Evolutionary conservation across 176 grass and related monocot species (phyloP).

Genomic region (Elaeis guineensis): DNA sequence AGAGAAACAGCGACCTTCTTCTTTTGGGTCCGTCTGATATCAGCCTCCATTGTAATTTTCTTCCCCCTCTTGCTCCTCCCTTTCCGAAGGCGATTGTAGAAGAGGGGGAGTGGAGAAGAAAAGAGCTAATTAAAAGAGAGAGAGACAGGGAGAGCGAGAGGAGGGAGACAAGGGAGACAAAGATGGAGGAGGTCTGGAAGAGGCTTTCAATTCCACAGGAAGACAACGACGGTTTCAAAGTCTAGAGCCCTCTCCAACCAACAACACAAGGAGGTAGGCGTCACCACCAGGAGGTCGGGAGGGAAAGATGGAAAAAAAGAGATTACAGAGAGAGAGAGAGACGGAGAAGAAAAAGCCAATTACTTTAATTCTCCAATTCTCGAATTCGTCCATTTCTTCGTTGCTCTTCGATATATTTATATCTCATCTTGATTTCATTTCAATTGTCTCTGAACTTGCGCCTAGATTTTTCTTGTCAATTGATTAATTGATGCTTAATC

Average conservation of each 20-base stretch:
- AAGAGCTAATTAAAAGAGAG: slow-evolving; percentile 50
- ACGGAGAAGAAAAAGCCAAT: too few relatives aligned
- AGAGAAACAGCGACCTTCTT: slow-evolving; percentile 63
- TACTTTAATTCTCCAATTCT: too few relatives aligned
- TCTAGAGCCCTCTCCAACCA: slow-evolving; percentile 25
- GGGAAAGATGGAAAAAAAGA: too few relatives aligned
- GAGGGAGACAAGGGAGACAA: slow-evolving; percentile 16
- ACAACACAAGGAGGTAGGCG: not conserved
- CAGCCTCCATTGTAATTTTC: slow-evolving; percentile 21
- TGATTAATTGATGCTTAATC: not conserved
- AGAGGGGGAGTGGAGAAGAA: slow-evolving; percentile 26
- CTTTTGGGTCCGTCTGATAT: slow-evolving; percentile 40
- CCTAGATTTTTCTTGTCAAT: not conserved
- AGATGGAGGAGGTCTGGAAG: slow-evolving; percentile 32
- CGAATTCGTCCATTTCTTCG: too few relatives aligned
- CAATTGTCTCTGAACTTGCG: too few relatives aligned
- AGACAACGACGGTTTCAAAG: slow-evolving; percentile 78
- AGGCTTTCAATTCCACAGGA: slow-evolving; percentile 45
- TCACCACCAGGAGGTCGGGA: too few relatives aligned
- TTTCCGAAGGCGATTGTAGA: slow-evolving; percentile 98
- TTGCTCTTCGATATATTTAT: too few relatives aligned
- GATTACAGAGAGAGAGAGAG: too few relatives aligned
- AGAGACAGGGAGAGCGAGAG: slow-evolving; percentile 6
- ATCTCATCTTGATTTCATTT: too few relatives aligned
- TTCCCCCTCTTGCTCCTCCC: slow-evolving; percentile 43